Evolutionary conservation across 441 rosid species (phyloP), one percentile per base, ranked within the genome.

Genomic region (Corymbia citriodora): DNA sequence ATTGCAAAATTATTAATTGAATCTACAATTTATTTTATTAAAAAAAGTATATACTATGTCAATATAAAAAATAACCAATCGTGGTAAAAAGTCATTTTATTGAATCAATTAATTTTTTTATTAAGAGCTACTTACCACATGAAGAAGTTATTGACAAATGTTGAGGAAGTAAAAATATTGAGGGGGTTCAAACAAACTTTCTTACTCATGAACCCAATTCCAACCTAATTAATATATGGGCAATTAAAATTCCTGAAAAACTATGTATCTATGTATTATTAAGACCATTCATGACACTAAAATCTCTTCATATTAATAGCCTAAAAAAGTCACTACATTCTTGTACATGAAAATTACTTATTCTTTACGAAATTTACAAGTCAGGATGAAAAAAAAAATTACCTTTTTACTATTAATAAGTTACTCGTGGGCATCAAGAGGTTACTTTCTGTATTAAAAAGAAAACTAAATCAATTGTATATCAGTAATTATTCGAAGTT

Each of bases 201-300:
- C 40, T 68, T 7, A 40, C 74, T 68, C 40, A 31, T 8, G 0
- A 68, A 68, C 40, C 40, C 74, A 8, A 16, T 63, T 29, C 70
- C 33, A 9, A 25, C 9, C 70, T 7, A 23, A 13, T 27, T 33
- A n/a, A 63, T 13, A n/a, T 0, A 65, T 13, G 0, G 5, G 0
- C 74, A 33, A 8, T 68, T 68, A 15, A 68, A 68, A 31, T 68
- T n/a, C 10, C 19, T 5, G 79, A 16, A 40, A 21, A 16, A 68
- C 16, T 68, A 68, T 10, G 16, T 31, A 68, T 31, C 21, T 1
- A 29, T 74, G 29, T 21, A 2, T 21, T 3, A 9, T 11, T 11
- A 72, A 74, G 50, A 74, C 23, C 3, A 1, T 40, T 36, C 82
- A 72, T 2, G 0, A 0, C 82, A 72, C 82, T 57, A 40, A 0